Conservation (phyloP, 495 filamentous ascomycete genomes). For the Corynascus novoguineensis region DNA sequence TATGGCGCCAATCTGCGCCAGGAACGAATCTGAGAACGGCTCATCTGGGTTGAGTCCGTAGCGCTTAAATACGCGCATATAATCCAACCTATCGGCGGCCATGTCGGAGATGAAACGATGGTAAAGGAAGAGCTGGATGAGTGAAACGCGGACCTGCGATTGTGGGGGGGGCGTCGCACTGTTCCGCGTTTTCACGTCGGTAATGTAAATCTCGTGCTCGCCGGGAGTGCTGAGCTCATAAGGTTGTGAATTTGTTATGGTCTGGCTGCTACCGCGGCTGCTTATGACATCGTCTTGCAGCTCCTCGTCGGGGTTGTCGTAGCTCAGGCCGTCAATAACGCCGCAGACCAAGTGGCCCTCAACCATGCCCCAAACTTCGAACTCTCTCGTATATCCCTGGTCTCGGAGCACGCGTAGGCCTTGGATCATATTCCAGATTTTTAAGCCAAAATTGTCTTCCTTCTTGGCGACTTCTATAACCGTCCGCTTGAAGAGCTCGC, state of each 20-base stretch:
- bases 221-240: constrained; percentile 54
- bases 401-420: constrained; percentile 71
- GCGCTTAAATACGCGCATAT: constrained; percentile 58
- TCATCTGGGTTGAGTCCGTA: constrained; percentile 60
- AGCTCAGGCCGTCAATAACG: constrained; percentile 81
- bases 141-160: constrained; percentile 65
- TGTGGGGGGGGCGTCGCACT: constrained; percentile 57
- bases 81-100: constrained; percentile 63
- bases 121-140: constrained; percentile 87
- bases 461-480: constrained; percentile 62
- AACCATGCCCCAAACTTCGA: constrained; percentile 87
- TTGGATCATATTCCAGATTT: constrained; percentile 89
- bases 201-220: constrained; percentile 72
- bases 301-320: constrained; percentile 64
- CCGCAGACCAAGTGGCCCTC: constrained; percentile 83
- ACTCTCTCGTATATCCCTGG: constrained; percentile 76
- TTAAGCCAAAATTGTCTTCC: constrained; percentile 78
- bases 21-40: constrained; percentile 72
- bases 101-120: constrained; percentile 76
- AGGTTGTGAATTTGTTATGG: constrained; percentile 9
- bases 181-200: constrained; percentile 81
- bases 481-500: constrained; percentile 73
- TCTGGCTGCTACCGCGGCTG: constrained; percentile 26
- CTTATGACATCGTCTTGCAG: constrained; percentile 52
- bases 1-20: constrained; percentile 67